Conservation (phyloP, 306 rosid genomes). For the Prosopis cineraria region DNA sequence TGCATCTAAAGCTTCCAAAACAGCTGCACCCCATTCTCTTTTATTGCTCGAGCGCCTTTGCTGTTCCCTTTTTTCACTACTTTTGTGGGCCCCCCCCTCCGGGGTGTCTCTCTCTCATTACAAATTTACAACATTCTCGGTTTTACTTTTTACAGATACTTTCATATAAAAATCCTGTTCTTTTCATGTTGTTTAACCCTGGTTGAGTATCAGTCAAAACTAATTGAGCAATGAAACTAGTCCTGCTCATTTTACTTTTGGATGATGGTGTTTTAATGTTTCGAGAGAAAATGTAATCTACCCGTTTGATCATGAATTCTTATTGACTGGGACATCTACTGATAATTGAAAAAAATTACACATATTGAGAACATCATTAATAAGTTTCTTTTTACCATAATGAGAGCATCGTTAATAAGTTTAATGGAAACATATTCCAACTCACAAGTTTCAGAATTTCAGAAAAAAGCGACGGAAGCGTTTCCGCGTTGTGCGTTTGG, state of each 20-base stretch:
- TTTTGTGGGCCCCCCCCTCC: slow-evolving; percentile 16
- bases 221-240: neutral
- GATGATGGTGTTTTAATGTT: neutral
- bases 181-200: neutral
- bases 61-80: neutral
- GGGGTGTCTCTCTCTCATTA: neutral
- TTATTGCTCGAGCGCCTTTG: neutral
- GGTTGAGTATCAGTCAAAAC: neutral
- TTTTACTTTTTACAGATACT: no score
- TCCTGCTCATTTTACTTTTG: neutral
- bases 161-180: neutral
- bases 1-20: slow-evolving; percentile 12
- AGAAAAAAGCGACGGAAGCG: neutral
- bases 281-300: neutral
- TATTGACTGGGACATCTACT: no score
- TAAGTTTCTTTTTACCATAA: no score
- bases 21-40: slow-evolving; percentile 1
- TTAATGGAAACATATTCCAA: neutral
- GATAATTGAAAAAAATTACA: neutral
- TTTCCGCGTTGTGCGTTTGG: neutral
- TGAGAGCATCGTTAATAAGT: neutral
- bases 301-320: neutral
- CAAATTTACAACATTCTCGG: neutral
- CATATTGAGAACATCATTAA: neutral
- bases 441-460: neutral